Evolutionary conservation across 2,329 filamentous ascomycete genomes (phyloP), one percentile per base, ranked within the genome.

Genomic region (Trichoderma afroharzianum): DNA sequence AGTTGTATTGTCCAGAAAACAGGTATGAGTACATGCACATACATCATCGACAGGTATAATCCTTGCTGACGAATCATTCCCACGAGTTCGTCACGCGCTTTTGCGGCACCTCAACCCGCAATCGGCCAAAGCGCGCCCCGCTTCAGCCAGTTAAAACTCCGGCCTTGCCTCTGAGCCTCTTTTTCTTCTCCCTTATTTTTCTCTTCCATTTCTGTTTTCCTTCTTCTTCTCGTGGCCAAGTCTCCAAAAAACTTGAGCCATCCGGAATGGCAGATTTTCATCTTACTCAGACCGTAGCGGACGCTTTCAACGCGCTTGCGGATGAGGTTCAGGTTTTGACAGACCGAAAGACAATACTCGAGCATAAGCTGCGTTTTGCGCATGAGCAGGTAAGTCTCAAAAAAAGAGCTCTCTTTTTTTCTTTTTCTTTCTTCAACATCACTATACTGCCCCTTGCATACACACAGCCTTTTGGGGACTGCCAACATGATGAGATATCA

Each of bases 301-400:
- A 90, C 82, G 90, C 88, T 75, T 91, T 91, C 82, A 88, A 86
- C 80, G 84, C 88, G 70, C 84, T 91, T 70, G 89, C 89, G 75
- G 86, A 90, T 81, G 87, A 91, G 81, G 88, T 91, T 55, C 89
- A 91, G 81, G 84, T 83, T 70, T 79, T 91, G 78, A 86, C 86
- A 74, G 89, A 91, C 78, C 86, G 87, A 75, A 90, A 91, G 78
- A 90, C 87, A 32, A 86, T 91, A 69, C 82, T 91, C 72, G 88
- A 91, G 81, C 88, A 91, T 80, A 91, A 91, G 81, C 83, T 91
- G 75, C 85, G 88, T 68, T 91, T 88, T 81, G 89, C 89, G 36
- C 88, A 90, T 75, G 88, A 91, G 79, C 88, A 91, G 85, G 89
- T 91, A 85, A 80, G 86, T 77, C 70, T 50, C 32, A n/a, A n/a